Conservation (phyloP, 768 basidiomycete genomes). For the Russula virescens region DNA sequence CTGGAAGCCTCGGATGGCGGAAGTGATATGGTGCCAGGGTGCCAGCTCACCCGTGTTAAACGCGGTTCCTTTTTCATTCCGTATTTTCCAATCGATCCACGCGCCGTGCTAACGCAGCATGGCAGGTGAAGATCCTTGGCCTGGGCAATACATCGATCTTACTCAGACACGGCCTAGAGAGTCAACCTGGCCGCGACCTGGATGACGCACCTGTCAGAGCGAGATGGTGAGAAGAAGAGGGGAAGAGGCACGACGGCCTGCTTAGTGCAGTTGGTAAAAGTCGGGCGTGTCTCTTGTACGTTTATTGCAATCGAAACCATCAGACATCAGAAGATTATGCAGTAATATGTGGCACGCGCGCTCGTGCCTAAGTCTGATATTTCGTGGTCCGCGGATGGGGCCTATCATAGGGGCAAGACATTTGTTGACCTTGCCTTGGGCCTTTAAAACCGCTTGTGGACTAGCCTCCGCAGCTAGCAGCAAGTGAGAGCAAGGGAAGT, state of each 20-base stretch:
- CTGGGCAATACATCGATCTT: conserved; percentile 71
- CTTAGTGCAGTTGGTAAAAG: neutral
- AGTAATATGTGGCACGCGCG: conserved; percentile 8
- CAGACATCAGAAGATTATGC: conserved; percentile 4
- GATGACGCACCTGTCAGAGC: conserved; percentile 29
- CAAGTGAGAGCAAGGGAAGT: no score
- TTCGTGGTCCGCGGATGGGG: neutral
- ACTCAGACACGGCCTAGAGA: conserved; percentile 51
- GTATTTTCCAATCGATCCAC: conserved; percentile 15
- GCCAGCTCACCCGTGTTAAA: neutral
- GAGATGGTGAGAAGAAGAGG: neutral
- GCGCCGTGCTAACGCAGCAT: conserved; percentile 11
- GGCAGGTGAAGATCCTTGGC: conserved; percentile 62
- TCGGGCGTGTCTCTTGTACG: conserved; percentile 7
- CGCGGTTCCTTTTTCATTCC: conserved; percentile 14
- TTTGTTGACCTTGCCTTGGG: no score
- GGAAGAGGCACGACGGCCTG: neutral
- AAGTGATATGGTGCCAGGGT: neutral
- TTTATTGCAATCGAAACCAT: conserved; percentile 9
- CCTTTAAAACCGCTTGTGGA: neutral
- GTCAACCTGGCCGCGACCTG: conserved; percentile 70
- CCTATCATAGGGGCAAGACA: no score
- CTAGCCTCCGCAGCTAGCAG: neutral
- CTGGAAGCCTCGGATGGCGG: neutral
- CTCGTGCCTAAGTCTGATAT: conserved; percentile 1